Conservation (phyloP, 2,329 filamentous ascomycete species). For the Plenodomus biglobosus region DNA sequence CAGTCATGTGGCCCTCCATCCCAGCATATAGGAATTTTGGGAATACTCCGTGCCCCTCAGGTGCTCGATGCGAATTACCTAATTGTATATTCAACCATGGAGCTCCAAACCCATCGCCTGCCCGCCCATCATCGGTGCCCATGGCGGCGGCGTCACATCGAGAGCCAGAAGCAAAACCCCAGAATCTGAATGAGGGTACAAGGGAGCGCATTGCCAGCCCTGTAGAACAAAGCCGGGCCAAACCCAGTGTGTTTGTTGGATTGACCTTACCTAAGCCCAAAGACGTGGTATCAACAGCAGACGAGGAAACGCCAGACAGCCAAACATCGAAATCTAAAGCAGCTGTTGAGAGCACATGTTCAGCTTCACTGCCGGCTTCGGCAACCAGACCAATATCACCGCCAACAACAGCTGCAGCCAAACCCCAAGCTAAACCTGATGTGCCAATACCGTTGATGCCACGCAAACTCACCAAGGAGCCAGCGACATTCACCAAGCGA, state of each 20-base stretch:
- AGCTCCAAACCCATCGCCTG: constrained; percentile 10
- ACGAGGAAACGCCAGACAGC: constrained; percentile 5
- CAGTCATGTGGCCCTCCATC: constrained; percentile 35
- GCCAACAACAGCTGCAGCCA: constrained; percentile 25
- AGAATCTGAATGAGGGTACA: constrained; percentile 30
- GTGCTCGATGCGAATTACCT: constrained; percentile 52
- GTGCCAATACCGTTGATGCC: constrained; percentile 60
- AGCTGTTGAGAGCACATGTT: constrained; percentile 4
- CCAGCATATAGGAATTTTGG: constrained; percentile 30
- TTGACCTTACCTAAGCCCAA: constrained; percentile 22
- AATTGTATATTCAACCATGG: constrained; percentile 63
- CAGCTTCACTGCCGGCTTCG: constrained; percentile 19
- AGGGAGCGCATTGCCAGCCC: constrained; percentile 7
- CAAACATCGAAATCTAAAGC: constrained; percentile 4
- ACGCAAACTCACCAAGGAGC: constrained; percentile 59
- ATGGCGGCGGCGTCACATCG: constrained; percentile 2
- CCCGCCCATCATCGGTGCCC: constrained; percentile 1
- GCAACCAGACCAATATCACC: constrained; percentile 38
- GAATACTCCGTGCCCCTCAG: constrained; percentile 53
- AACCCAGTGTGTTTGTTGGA: constrained; percentile 28
- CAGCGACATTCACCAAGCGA: constrained; percentile 42
- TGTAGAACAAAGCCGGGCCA: constrained; percentile 2
- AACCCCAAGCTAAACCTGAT: constrained; percentile 45
- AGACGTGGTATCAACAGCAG: constrained; percentile 1
- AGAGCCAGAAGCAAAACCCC: constrained; percentile 31